Conservation (phyloP, 2,329 filamentous ascomycete species). For the Colletotrichum sp. region DNA sequence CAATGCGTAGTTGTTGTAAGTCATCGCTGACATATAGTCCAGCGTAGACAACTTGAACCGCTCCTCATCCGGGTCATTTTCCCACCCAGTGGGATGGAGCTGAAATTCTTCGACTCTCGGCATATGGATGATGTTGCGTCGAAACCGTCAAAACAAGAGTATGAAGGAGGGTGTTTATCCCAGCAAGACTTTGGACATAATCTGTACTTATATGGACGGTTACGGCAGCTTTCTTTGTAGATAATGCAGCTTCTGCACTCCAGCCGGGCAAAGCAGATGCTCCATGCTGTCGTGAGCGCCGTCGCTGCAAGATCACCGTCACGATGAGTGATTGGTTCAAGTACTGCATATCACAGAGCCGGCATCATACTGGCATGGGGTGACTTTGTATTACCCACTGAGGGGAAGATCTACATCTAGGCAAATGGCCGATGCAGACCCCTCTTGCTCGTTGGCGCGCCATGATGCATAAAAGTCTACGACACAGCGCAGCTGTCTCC, state of each 20-base stretch:
- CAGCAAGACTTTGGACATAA: accelerated
- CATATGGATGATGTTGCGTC: conserved; percentile 23
- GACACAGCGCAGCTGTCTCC: not conserved
- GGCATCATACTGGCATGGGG: not conserved
- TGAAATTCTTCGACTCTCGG: conserved; percentile 30
- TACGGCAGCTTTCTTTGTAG: too few relatives aligned
- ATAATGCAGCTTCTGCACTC: not conserved
- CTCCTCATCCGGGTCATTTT: conserved; percentile 41
- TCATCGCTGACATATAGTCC: conserved; percentile 35
- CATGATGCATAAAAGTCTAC: not conserved
- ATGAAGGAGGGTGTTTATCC: not conserved
- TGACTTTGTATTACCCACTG: accelerated
- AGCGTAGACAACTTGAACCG: conserved; percentile 40
- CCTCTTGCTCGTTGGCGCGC: not conserved
- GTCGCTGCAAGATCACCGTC: not conserved
- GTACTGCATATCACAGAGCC: accelerated
- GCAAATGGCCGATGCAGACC: not conserved
- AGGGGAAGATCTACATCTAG: accelerated
- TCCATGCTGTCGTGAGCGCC: not conserved
- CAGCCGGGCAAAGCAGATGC: not conserved
- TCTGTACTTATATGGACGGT: too few relatives aligned
- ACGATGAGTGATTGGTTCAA: not conserved
- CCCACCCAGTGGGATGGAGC: conserved; percentile 39
- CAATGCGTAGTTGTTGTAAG: conserved; percentile 43
- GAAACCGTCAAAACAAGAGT: not conserved